phyloP scores from a whole-genome alignment of 345 rosid species.

The Sapria himalayana region DNA sequence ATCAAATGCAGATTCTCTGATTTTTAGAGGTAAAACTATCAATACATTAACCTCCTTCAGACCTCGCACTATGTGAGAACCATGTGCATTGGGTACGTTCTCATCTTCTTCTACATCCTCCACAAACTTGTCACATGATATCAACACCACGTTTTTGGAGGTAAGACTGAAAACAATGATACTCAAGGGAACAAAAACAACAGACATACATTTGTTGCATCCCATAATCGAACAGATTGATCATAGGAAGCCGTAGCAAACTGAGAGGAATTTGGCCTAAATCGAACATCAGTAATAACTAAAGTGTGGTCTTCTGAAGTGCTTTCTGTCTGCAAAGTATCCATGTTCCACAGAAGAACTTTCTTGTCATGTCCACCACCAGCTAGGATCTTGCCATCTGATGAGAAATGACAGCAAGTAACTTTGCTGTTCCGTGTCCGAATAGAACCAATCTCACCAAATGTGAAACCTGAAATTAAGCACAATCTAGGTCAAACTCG shows the following conservation, averaged over 20 bases:
- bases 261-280: conserved; percentile 51
- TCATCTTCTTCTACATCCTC: no score
- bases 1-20: no score
- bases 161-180: no score
- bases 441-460: conserved; percentile 39
- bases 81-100: no score
- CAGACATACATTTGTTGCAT: conserved; percentile 36
- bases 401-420: conserved; percentile 68
- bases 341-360: conserved; percentile 55
- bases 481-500: neutral
- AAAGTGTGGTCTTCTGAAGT: conserved; percentile 35
- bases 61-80: no score
- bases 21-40: no score
- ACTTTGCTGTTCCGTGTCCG: conserved; percentile 37
- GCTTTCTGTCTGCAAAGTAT: conserved; percentile 26
- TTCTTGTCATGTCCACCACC: conserved; percentile 60
- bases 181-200: no score
- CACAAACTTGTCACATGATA: no score
- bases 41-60: no score
- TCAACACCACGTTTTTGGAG: no score
- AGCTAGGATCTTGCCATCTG: conserved; percentile 55
- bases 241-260: conserved; percentile 47
- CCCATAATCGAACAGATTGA: conserved; percentile 55
- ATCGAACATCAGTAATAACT: conserved; percentile 49
- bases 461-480: conserved; percentile 27